A percentile compares a stretch with the other conserved stretches of the same genome.
These are phyloP conservation scores for Syzygium oleosum DNA, from an alignment of 345 rosid species.

Conservation along the genomic window DNA sequence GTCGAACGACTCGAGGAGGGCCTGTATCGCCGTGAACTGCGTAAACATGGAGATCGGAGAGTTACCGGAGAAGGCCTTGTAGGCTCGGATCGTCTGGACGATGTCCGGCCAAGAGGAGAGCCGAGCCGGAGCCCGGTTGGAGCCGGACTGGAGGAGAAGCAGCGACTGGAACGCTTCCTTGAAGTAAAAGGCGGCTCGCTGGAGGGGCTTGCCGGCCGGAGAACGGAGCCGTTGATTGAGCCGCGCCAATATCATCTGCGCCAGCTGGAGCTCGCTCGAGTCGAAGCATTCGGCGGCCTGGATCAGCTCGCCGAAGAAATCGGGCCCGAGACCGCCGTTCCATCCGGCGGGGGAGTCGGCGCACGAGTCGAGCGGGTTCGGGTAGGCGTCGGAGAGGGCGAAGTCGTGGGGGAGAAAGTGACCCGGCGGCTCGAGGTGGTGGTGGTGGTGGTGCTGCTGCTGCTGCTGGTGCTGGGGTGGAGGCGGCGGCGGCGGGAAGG, in stretches of 20 bases:
- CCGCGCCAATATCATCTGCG: conserved; percentile 71
- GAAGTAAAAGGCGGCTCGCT: conserved; percentile 82
- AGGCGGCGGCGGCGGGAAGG: conserved; percentile 1
- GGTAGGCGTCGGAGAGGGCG: conserved; percentile 31
- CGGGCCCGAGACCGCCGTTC: conserved; percentile 25
- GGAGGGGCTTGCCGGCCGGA: conserved; percentile 68
- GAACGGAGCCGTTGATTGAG: conserved; percentile 54
- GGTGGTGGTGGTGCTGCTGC: neutral
- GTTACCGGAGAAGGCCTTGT: conserved; percentile 59
- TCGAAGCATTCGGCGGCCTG: conserved; percentile 78
- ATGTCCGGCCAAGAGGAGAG: conserved; percentile 62
- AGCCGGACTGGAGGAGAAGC: conserved; percentile 29
- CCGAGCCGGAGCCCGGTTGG: conserved; percentile 22
- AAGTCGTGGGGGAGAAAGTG: conserved; percentile 27
- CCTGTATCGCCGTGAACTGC: conserved; percentile 84
- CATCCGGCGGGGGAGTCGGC: conserved; percentile 10
- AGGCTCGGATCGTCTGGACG: conserved; percentile 61
- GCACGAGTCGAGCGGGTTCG: conserved; percentile 20
- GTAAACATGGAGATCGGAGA: conserved; percentile 92
- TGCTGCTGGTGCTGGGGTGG: conserved; percentile 8
- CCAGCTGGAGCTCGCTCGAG: conserved; percentile 64
- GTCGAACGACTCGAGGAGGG: conserved; percentile 61
- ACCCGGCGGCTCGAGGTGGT: neutral
- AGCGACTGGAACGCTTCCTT: conserved; percentile 75
- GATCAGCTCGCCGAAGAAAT: conserved; percentile 67